Evolutionary conservation across 2,329 filamentous ascomycete species (phyloP).

Genomic region (Xylariomycetidae sp.): DNA sequence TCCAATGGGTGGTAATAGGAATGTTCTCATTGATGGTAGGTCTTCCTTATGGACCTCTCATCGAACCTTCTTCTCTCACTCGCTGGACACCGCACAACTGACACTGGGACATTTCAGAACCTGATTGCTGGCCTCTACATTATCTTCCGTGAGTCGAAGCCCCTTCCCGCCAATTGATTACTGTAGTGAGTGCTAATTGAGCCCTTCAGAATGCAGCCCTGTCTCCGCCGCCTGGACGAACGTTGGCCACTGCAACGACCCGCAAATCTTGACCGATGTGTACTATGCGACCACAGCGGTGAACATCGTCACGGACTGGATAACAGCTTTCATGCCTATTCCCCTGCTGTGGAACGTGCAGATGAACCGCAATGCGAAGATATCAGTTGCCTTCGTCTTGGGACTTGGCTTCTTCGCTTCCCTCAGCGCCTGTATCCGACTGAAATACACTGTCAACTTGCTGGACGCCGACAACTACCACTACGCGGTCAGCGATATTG

Average conservation of each 20-base stretch:
- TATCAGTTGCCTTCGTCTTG: slow-evolving; percentile 13
- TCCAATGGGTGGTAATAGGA: slow-evolving; percentile 11
- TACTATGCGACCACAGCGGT: slow-evolving; percentile 16
- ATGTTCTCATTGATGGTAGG: slow-evolving; percentile 12
- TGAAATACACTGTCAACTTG: slow-evolving; percentile 15
- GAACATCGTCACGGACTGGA: slow-evolving; percentile 15
- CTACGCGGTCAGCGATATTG: slow-evolving; percentile 13
- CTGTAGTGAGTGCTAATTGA: not conserved
- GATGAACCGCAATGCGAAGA: slow-evolving; percentile 13
- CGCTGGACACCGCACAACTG: no score
- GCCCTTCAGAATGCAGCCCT: slow-evolving; percentile 4
- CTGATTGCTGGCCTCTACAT: slow-evolving; percentile 14
- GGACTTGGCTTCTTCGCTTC: slow-evolving; percentile 13
- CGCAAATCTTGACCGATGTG: slow-evolving; percentile 11
- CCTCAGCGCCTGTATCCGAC: slow-evolving; percentile 11
- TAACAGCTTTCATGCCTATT: slow-evolving; percentile 14
- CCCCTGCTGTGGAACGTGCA: slow-evolving; percentile 16
- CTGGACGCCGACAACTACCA: slow-evolving; percentile 12
- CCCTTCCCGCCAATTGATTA: not conserved
- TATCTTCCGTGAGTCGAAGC: slow-evolving; percentile 10
- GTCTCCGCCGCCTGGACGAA: slow-evolving; percentile 13
- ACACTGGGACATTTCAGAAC: slow-evolving; percentile 3
- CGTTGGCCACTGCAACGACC: slow-evolving; percentile 7
- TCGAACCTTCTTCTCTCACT: no score
- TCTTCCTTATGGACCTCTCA: not conserved